A percentile compares a stretch with the other conserved stretches of the same genome.
phyloP scores from a whole-genome alignment of 1,284 basidiomycete species.

The Leccinum pseudoinsigne region DNA sequence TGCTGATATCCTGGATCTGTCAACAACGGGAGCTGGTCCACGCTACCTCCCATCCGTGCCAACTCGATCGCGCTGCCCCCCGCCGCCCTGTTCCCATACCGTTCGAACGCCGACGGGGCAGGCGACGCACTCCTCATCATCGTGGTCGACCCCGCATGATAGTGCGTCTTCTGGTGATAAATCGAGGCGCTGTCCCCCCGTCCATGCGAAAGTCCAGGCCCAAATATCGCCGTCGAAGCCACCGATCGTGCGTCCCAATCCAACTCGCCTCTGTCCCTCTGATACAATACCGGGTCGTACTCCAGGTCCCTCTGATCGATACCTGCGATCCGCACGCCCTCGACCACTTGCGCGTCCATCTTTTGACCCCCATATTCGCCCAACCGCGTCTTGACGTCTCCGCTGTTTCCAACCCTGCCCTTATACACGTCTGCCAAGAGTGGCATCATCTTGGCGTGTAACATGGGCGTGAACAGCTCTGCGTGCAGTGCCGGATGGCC shows the following conservation, averaged over 20 bases:
- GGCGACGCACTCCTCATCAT: constrained; percentile 41
- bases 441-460: constrained; percentile 83
- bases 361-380: constrained; percentile 75
- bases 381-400: constrained; percentile 51
- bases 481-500: constrained; percentile 82
- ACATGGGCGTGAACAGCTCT: constrained; percentile 85
- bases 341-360: constrained; percentile 67
- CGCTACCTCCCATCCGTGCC: constrained; percentile 39
- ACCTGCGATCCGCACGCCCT: constrained; percentile 77
- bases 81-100: constrained; percentile 51
- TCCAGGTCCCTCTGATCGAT: constrained; percentile 74
- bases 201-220: constrained; percentile 36
- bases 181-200: constrained; percentile 37
- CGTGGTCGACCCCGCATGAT: constrained; percentile 38
- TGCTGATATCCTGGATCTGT: constrained; percentile 31
- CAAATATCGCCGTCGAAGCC: constrained; percentile 56
- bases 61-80: constrained; percentile 53
- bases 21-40: constrained; percentile 57
- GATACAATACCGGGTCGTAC: constrained; percentile 73
- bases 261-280: constrained; percentile 73
- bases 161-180: constrained; percentile 43
- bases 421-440: constrained; percentile 72
- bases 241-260: constrained; percentile 80
- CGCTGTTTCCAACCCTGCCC: constrained; percentile 63
- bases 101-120: constrained; percentile 49